Conservation (phyloP, 2,329 filamentous ascomycete genomes). For the Aspergillus sp. region DNA sequence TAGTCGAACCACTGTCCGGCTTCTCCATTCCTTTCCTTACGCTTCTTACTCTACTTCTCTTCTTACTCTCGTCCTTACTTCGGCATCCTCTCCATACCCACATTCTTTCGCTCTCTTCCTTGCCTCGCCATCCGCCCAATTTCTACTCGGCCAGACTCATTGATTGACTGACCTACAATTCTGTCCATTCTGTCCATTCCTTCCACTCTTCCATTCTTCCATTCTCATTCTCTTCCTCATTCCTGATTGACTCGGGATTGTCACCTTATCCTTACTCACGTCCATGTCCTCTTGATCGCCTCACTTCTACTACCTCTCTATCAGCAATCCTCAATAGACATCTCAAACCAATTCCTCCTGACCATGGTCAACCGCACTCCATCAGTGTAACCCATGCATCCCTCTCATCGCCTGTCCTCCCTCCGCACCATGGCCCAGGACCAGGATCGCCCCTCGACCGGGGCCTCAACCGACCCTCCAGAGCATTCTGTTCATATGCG, state of each 20-base stretch:
- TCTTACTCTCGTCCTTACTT: background rate
- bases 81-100: background rate
- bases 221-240: background rate
- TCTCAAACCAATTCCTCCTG: too few species aligned
- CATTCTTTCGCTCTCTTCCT: slow-evolving; percentile 3
- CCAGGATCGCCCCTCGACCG: slow-evolving; percentile 29
- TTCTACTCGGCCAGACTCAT: background rate
- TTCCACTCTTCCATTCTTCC: slow-evolving; percentile 6
- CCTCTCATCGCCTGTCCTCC: slow-evolving; percentile 12
- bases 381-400: slow-evolving; percentile 8
- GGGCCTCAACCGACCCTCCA: slow-evolving; percentile 30
- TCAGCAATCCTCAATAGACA: too few species aligned
- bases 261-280: too few species aligned
- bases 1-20: background rate
- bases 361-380: background rate
- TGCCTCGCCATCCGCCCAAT: slow-evolving; percentile 1
- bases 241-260: background rate
- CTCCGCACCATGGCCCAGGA: slow-evolving; percentile 15
- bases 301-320: too few species aligned
- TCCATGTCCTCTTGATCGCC: slow-evolving; percentile 2
- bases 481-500: slow-evolving; percentile 34
- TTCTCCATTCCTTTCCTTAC: background rate
- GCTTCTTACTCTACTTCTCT: slow-evolving; percentile 3
- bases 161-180: slow-evolving; percentile 5
- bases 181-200: too few species aligned